Evolutionary conservation across 768 basidiomycete genomes (phyloP).

Genomic region (Psilocybe cubensis): DNA sequence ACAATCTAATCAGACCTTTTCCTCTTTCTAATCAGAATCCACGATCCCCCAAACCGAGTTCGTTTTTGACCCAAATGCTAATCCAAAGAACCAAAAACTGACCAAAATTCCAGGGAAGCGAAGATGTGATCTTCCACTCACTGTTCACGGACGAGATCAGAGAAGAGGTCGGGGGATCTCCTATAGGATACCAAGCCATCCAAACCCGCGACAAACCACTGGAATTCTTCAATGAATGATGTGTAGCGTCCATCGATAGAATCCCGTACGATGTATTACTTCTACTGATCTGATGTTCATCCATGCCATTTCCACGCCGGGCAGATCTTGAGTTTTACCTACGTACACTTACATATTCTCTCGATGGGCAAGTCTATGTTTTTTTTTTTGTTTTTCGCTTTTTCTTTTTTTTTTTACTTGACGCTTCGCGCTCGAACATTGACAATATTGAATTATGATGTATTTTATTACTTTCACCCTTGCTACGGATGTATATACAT

Average conservation of each 20-base stretch:
- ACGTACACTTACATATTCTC: neutral
- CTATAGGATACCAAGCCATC: conserved; percentile 66
- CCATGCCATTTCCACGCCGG: no score
- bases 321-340: no score
- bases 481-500: no score
- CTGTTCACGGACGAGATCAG: conserved; percentile 65
- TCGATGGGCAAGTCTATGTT: neutral
- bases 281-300: neutral
- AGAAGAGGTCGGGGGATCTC: conserved; percentile 47
- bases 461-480: neutral
- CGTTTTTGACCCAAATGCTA: conserved; percentile 18
- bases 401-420: no score
- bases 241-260: neutral
- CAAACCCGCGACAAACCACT: conserved; percentile 61
- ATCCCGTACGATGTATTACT: conserved; percentile 1
- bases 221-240: conserved; percentile 73
- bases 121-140: conserved; percentile 74
- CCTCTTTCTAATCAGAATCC: conserved; percentile 49
- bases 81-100: neutral
- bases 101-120: conserved; percentile 49
- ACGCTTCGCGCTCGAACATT: neutral
- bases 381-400: neutral
- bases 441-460: neutral
- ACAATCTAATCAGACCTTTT: conserved; percentile 1
- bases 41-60: conserved; percentile 76